Conservation (phyloP, 192 early-diverging fungal species). For the Podila epigama region DNA sequence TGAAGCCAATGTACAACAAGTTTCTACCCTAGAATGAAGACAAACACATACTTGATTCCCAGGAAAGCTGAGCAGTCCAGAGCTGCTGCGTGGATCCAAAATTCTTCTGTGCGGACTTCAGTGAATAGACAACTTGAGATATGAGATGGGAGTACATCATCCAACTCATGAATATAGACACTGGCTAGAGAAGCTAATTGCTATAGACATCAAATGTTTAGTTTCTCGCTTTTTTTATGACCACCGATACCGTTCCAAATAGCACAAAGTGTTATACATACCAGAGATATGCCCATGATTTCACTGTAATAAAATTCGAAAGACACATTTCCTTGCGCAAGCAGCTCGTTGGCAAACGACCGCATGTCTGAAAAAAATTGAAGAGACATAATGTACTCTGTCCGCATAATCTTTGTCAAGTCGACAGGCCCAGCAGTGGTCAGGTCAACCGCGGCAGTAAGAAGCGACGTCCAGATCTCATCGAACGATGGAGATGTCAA, state of each 20-base stretch:
- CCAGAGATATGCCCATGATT: slow-evolving; percentile 65
- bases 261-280: slow-evolving; percentile 19
- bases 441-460: slow-evolving; percentile 12
- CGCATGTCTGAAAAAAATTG: slow-evolving; percentile 62
- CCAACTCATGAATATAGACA: slow-evolving; percentile 60
- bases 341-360: slow-evolving; percentile 49
- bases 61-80: slow-evolving; percentile 39
- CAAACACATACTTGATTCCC: slow-evolving; percentile 53
- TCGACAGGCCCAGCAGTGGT: slow-evolving; percentile 9
- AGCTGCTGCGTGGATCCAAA: slow-evolving; percentile 50
- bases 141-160: slow-evolving; percentile 55
- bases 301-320: slow-evolving; percentile 57
- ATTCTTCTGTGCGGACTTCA: slow-evolving; percentile 46
- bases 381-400: slow-evolving; percentile 60
- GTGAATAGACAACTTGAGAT: slow-evolving; percentile 57
- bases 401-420: slow-evolving; percentile 51
- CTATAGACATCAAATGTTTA: slow-evolving; percentile 11
- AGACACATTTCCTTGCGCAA: slow-evolving; percentile 51
- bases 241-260: not conserved
- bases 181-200: slow-evolving; percentile 59
- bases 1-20: not conserved
- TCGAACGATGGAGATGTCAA: slow-evolving; percentile 21
- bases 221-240: not conserved
- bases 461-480: slow-evolving; percentile 44
- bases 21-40: not conserved